Evolutionary conservation across 2,329 filamentous ascomycete species (phyloP), one percentile per base, ranked within the genome.

Genomic region (Myriosclerotinia scirpicola): DNA sequence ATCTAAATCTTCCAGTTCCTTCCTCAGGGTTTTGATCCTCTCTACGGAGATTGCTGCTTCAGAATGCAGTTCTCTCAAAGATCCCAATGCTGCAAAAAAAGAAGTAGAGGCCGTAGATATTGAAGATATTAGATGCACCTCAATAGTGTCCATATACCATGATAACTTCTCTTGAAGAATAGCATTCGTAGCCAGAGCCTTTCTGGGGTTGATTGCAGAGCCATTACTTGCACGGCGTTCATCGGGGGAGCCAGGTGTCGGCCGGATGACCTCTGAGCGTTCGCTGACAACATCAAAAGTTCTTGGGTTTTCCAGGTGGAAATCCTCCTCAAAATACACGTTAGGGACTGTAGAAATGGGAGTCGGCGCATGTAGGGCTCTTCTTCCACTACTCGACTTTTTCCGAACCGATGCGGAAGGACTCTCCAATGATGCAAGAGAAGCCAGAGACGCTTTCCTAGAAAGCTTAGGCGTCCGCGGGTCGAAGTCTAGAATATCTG

Each of bases 101-200:
- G 94, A 97, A 0, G 92, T 93, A 0, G 95, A 98, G 1, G 95
- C 95, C 0, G 91, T 93, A 2, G 94, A 98, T 69, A 99, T 99
- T 0, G 93, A 97, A 42, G 92, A 92, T 73, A 99, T 97, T 9
- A 99, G 82, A 76, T 99, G 95, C 65, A 99, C 92, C 77, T 99
- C 95, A 30, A 99, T 93, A 0, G 95, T 99, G 77, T 99, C 95
- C 93, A 99, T 97, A 77, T 99, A 99, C 95, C 95, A 99, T 0
- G 95, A 98, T 15, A 99, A 82, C 78, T 99, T 99, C 78, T 99
- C 95, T 77, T 99, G 95, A 46, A 99, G 78, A 67, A 99, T 99
- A 0, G 95, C 95, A 78, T 99, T 99, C 0, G 93, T 97, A 9
- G 94, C 94, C 38, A 99, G 82, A 1, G 92, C 91, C 77, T 97